These are phyloP conservation scores for Eimeria praecox DNA, from an alignment of 169 alveolate genomes.

Conservation along the genomic window DNA sequence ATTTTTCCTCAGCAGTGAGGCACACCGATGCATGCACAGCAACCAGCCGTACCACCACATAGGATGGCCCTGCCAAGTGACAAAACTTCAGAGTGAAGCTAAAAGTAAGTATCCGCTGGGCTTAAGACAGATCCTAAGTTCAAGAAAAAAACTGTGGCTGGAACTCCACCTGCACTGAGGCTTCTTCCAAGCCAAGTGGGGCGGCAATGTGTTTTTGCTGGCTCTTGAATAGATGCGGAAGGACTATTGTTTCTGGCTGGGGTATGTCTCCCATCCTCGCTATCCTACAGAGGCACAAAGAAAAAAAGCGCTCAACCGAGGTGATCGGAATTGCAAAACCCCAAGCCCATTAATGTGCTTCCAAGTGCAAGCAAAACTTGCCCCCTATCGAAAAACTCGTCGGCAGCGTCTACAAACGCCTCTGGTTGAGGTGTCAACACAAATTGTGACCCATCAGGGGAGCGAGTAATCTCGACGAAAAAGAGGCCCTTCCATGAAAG, in stretches of 20 bases:
- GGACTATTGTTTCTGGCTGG: conserved; percentile 93
- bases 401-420: conserved; percentile 89
- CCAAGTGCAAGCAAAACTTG: conserved; percentile 4
- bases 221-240: conserved; percentile 93
- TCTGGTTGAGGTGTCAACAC: conserved; percentile 92
- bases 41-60: not conserved
- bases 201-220: conserved; percentile 92
- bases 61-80: not conserved
- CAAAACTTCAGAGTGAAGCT: not conserved
- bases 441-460: conserved; percentile 89
- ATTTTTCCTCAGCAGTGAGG: not conserved
- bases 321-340: not conserved
- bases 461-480: conserved; percentile 86
- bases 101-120: not conserved
- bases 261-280: conserved; percentile 93
- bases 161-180: conserved; percentile 86
- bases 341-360: not conserved
- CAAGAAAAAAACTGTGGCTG: no score
- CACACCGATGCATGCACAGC: not conserved
- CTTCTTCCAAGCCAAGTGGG: conserved; percentile 90
- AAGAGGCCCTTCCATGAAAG: conserved; percentile 79
- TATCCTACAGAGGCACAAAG: conserved; percentile 79
- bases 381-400: conserved; percentile 92
- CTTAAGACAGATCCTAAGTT: not conserved
- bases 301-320: not conserved